Base-by-base conservation (phyloP, 2,329 filamentous ascomycete species). In the Celoporthe dispersa region DNA sequence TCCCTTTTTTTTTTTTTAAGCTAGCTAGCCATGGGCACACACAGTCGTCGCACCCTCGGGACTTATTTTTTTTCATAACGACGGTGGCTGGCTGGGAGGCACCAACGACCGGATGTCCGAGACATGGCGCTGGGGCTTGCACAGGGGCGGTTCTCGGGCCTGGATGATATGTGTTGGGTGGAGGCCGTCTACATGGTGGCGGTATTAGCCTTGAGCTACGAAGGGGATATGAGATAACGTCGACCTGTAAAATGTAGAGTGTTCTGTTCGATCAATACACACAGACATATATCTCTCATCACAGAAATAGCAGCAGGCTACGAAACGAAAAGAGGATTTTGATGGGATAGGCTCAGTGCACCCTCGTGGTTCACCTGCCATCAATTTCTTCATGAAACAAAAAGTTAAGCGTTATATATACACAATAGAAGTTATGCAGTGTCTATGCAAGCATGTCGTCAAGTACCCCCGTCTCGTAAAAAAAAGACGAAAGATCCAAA, bases 351-450 rank as follows among this genome's bases (percentile, higher is more conserved):
- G 44, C 41, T 22, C 3, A 51, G 28, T 53, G 12, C 19, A 51
- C 19, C 33, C 14, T 55, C 31, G 33, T 48, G 33, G 44, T 35
- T 16, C 66, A 55, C 67, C n/a, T 48, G 31, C 25, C 12, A 35
- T 22, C 22, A 19, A 35, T 64, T 53, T 41, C 35, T 55, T 48
- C 44, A 55, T 66, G 11, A 51, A 11, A 48, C 35, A 60, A 3
- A 48, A 44, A 48, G 44, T 48, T 67, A 67, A 64, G 22, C 69
- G 33, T 64, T 66, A 71, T 65, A 59, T 71, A 31, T 71, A 70
- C 68, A 71, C 70, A 71, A 35, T 70, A 71, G 70, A 71, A 71
- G n/a, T 70, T 71, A 59, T 64, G 57, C 33, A 22, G n/a, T 53
- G 64, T 62, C 70, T 71, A 71, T 71, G 70, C 70, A 67, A 68